Evolutionary conservation across 441 rosid genomes (phyloP), one percentile per base, ranked within the genome.

Genomic region (Pelargonium australe): DNA sequence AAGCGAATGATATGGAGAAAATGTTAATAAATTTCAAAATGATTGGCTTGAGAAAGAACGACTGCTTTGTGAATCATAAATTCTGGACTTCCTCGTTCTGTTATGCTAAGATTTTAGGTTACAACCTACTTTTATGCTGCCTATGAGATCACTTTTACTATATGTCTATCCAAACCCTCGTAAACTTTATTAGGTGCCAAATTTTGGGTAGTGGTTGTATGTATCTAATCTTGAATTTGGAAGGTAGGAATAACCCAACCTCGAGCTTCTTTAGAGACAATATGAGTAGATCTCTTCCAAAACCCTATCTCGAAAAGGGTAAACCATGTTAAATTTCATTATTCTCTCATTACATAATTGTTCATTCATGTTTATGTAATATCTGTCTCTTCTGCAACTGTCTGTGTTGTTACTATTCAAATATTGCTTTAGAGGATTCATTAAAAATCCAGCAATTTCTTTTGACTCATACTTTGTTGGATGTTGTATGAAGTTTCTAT

Each of bases 31-130:
- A 1, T 17, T 57, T 57, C 28, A 7, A 19, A 57, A 57, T 23
- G 63, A 19, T 10, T n/a, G 1, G 60, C 16, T 53, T 53, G 60
- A 53, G 63, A 19, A 58, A 4, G 4, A 17, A 20, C 8, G 49
- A 44, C 11, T 19, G 31, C 23, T 58, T 58, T 58, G 34, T 58
- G 63, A 58, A 58, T 9, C 63, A 58, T 58, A 20, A 58, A 58
- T 12, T 17, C 11, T 10, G 31, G 34, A 58, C 13, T 44, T 44
- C 3, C 28, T 58, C 23, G 4, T 19, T 19, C 12, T 58, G 63
- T 20, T 23, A 58, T 58, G 63, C 34, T 58, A 58, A 58, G 6
- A 13, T 19, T 19, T 20, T 20, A 10, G 31, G n/a, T 58, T 58
- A 20, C 4, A 20, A 19, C 63, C 34, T 58, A 12, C 31, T 58